Base-by-base conservation (phyloP, 768 basidiomycete genomes). In the Hygrocybe coccinea region DNA sequence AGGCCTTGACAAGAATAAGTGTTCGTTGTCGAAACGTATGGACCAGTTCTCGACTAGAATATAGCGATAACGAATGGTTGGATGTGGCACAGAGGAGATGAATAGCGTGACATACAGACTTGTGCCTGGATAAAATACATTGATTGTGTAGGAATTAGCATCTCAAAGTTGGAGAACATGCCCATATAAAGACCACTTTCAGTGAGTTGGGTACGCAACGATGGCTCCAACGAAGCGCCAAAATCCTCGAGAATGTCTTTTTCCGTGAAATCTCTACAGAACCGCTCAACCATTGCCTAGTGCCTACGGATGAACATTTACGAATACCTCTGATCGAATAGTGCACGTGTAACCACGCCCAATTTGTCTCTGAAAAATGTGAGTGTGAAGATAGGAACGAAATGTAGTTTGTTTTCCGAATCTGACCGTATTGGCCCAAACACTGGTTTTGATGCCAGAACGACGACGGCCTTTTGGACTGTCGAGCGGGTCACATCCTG, bases 141-240 rank as follows among this genome's bases (percentile, higher is more conserved):
- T 35, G 14, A 8, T 35, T n/a, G 22, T 14, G 19, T 22, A 38
- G n/a, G 5, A 35, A 12, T 21, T 34, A 49, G 15, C 50, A 4
- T 4, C 15, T 17, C 34, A 21, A 33, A 29, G 25, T 33, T 29
- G 25, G 22, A 52, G 54, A 39, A 70, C 83, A 57, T 65, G 89
- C 95, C 97, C 84, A 99, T 99, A 68, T 97, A 95, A 34, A 99
- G 76, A 35, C 86, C 91, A 57, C 89, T 92, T 64, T 97, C 95
- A 0, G 89, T 93, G n/a, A 91, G 76, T 65, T 95, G 91, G 1
- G 81, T 78, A 35, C 85, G 79, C 38, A 97, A 67, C 5, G 88
- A 87, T 15, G 68, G 69, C 67, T 95, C 92, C 15, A 99, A 74
- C 1, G 88, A 87, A 14, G 74, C 68, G 46, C 84, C 82, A 64